Evolutionary conservation across 495 filamentous ascomycete genomes (phyloP), one percentile per base, ranked within the genome.

Genomic region (Penicillium egyptiacum): DNA sequence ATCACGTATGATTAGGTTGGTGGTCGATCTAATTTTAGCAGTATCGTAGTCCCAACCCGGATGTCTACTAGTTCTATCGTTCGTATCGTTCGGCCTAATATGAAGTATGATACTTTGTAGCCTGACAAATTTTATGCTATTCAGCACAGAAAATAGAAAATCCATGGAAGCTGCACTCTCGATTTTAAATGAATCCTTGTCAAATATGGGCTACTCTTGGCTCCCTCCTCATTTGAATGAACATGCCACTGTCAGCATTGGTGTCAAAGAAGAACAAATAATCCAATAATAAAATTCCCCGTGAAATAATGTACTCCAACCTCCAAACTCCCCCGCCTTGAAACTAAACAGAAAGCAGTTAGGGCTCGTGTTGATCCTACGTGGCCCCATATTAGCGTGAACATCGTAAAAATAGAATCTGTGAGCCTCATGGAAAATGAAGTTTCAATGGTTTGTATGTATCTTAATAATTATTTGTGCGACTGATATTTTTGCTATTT

Each of bases 351-450:
- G 31, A 53, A 60, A 50, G 14, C 8, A 57, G 58, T 55, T 57
- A 57, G 54, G 42, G 53, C 26, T 52, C 26, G 41, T 42, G 58
- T 49, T 33, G 58, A 60, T 60, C 53, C 23, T 54, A 46, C 50
- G 50, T 58, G 56, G 56, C 44, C 49, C 20, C 39, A 44, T 45
- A 20, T 46, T 52, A 30, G 25, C 33, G 48, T n/a, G 42, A 53
- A 46, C 47, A n/a, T 39, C 40, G 42, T 33, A 58, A 53, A 51
- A 37, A 45, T 51, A 42, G 50, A 31, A 51, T 47, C 22, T 19
- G 16, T 41, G 39, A 53, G 50, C 41, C 56, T 58, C 56, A 31
- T 53, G 28, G 17, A 37, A 22, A 6, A 2, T 9, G 25, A 25
- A 14, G 4, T 30, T 40, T 26, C 22, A 19, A 51, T n/a, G 20